A percentile compares a stretch with the other conserved stretches of the same genome.
Evolutionary conservation across 495 filamentous ascomycete species (phyloP).

Genomic region (Cercophora samala): DNA sequence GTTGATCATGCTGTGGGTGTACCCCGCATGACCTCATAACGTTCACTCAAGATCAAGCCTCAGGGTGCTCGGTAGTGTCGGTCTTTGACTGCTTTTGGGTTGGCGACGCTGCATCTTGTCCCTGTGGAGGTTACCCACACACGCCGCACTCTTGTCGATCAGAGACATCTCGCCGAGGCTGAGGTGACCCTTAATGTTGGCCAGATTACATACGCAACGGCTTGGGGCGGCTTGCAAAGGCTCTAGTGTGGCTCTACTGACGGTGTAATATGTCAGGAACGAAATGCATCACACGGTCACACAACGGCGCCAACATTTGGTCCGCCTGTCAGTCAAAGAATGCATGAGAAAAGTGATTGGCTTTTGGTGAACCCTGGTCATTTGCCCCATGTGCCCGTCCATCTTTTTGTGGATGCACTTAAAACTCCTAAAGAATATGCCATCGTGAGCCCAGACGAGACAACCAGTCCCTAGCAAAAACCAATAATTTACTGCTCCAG

Average conservation of each 20-base stretch:
- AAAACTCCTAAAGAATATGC: conserved; percentile 34
- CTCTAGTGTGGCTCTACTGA: not conserved
- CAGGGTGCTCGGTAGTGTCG: not conserved
- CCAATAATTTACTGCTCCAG: conserved; percentile 42
- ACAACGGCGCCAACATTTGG: not conserved
- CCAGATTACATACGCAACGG: not conserved
- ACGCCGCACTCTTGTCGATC: not conserved
- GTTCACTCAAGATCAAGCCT: not conserved
- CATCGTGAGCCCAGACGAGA: conserved; percentile 28
- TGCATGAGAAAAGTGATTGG: conserved; percentile 25
- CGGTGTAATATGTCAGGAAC: no score
- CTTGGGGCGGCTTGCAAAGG: not conserved
- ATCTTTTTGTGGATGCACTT: conserved; percentile 14
- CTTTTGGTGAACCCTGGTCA: conserved; percentile 34
- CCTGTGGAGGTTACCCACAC: no score
- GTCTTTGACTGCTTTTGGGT: not conserved
- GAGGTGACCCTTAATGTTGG: not conserved
- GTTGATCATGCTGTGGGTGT: not conserved
- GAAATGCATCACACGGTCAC: not conserved
- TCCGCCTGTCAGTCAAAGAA: not conserved
- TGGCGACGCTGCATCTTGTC: not conserved
- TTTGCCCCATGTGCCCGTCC: conserved; percentile 24
- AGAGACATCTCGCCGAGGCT: not conserved
- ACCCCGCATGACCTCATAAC: not conserved
- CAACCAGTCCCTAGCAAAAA: conserved; percentile 28